Base-by-base conservation (phyloP, 768 basidiomycete species). In the Lactarius hengduanensis region DNA sequence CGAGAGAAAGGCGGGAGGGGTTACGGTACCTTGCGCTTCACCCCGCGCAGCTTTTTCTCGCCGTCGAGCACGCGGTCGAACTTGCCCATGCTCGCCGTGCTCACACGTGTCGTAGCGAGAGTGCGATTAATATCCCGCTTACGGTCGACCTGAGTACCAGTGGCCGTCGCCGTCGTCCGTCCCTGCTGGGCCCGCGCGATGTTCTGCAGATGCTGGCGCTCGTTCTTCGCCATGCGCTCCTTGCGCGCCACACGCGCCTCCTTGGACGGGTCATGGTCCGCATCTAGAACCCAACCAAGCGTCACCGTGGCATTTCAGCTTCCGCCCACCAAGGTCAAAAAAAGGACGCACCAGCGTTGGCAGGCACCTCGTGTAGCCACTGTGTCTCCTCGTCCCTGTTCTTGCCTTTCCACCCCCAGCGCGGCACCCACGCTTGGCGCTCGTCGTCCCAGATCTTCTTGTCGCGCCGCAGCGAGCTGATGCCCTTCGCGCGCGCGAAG, bases 71-170 rank as follows among this genome's bases (percentile, higher is more conserved):
- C 86, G 70, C 86, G 89, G 76, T 98, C 96, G 72, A 97, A 99
- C 71, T 85, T 89, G 70, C 97, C 97, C 89, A 99, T 89, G 72
- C 93, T 96, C 0, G 95, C 97, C 0, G 97, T 99, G 67, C 94
- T 94, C 34, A 81, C 79, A 66, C 91, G 86, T 1, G 90, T 87
- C 13, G 88, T 83, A 9, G 91, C 86, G 30, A 97, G 79, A 1
- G 90, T 89, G 64, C 82, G 82, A 26, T 94, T 90, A 20, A 98
- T 83, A 16, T 92, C 88, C 16, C 74, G 71, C 77, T 94, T 93
- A 28, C 91, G 86, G 57, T 81, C 76, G 26, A 6, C 55, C 60
- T 5, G 22, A 36, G 34, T 30, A 11, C 18, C 18, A 4, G 41
- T 3, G 10, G 2, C 38, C 15, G 32, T 38, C 13, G 56, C 20